Evolutionary conservation across 2,329 filamentous ascomycete genomes (phyloP).

Genomic region (Xylaria digitata): DNA sequence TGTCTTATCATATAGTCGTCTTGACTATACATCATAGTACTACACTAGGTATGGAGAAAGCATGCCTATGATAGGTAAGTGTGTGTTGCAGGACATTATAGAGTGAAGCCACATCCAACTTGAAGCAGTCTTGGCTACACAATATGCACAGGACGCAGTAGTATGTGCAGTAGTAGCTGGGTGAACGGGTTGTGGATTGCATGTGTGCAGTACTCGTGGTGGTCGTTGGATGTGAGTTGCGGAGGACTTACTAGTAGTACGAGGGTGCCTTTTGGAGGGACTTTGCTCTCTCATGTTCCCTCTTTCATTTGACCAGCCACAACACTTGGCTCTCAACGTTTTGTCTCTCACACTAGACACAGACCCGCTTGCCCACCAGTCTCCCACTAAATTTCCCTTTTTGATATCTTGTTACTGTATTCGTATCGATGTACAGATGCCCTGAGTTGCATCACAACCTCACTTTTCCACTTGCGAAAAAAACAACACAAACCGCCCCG

Average conservation of each 20-base stretch:
- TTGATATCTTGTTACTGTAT: slow-evolving; percentile 15
- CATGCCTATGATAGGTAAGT: not conserved
- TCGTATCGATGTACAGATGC: not conserved
- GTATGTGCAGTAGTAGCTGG: slow-evolving; percentile 18
- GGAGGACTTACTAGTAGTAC: too few relatives aligned
- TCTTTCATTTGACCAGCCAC: slow-evolving; percentile 27
- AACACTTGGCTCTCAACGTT: slow-evolving; percentile 11
- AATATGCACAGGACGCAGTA: slow-evolving; percentile 32
- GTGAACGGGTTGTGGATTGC: slow-evolving; percentile 29
- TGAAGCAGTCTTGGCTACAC: slow-evolving; percentile 30
- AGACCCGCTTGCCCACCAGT: slow-evolving; percentile 13
- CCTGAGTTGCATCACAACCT: slow-evolving; percentile 2
- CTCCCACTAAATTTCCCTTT: slow-evolving; percentile 27
- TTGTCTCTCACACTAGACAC: not conserved
- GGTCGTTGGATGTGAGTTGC: slow-evolving; percentile 3
- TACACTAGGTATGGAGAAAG: not conserved
- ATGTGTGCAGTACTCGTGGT: slow-evolving; percentile 21
- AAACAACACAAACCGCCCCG: slow-evolving; percentile 12
- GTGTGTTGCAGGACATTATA: slow-evolving; percentile 17
- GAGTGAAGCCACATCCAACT: slow-evolving; percentile 31
- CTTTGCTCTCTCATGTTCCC: too few relatives aligned
- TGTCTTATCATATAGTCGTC: slow-evolving; percentile 10
- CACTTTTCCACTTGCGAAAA: slow-evolving; percentile 16
- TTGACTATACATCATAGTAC: not conserved
- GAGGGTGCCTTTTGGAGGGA: too few relatives aligned